Evolutionary conservation across 2,329 filamentous ascomycete species (phyloP).

Genomic region (Sporothrix pallida): DNA sequence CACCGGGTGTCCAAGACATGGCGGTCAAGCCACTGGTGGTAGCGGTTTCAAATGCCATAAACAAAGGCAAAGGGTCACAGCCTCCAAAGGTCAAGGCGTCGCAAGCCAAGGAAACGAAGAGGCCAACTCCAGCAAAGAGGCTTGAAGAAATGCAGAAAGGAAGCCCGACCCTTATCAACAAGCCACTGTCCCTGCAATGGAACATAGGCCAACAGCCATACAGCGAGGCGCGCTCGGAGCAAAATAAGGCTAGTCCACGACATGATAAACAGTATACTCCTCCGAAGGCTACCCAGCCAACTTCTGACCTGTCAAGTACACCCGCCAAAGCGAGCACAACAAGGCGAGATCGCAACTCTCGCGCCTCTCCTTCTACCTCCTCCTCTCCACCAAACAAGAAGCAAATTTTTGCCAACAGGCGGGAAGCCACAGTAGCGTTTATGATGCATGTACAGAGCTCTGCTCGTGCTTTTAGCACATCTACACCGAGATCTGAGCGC

Average conservation of each 20-base stretch:
- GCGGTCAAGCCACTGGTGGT: background rate
- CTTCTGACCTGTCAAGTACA: background rate
- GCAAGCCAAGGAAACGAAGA: too few species aligned
- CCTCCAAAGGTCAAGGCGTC: background rate
- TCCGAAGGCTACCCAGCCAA: background rate
- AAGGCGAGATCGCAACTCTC: background rate
- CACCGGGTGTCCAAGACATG: background rate
- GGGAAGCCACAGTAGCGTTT: conserved; percentile 30
- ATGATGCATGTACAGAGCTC: conserved; percentile 29
- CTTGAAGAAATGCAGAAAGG: background rate
- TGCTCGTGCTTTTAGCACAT: conserved; percentile 20
- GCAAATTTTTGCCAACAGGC: background rate
- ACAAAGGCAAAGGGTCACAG: too few species aligned
- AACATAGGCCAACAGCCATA: background rate
- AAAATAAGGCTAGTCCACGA: background rate
- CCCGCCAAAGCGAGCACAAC: background rate
- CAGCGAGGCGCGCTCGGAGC: background rate
- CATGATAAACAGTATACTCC: background rate
- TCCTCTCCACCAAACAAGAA: background rate
- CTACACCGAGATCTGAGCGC: conserved; percentile 36
- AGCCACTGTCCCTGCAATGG: too few species aligned
- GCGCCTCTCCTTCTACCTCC: too few species aligned
- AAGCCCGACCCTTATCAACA: too few species aligned
- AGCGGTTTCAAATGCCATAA: background rate
- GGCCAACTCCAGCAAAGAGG: background rate